phyloP scores from a whole-genome alignment of 768 basidiomycete genomes.

The Rhizopogon salebrosus region DNA sequence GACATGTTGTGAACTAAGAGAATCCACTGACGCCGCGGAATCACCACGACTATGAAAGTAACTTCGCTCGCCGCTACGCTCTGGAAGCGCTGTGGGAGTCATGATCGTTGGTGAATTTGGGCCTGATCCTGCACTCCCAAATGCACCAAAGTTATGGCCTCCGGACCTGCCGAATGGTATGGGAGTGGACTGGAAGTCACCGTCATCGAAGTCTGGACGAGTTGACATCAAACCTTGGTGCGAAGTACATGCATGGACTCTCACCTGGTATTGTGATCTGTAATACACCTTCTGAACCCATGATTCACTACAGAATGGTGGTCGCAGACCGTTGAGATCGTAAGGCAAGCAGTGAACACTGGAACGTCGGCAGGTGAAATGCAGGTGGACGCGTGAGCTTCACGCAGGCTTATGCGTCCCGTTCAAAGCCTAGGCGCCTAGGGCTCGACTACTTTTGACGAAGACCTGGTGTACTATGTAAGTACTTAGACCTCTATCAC shows the following conservation, averaged over 20 bases:
- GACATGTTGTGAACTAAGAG: conserved; percentile 54
- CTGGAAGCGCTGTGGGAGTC: conserved; percentile 43
- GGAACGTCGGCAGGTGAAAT: too few species aligned
- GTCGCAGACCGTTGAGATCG: neutral
- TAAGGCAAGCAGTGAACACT: too few species aligned
- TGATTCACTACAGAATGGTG: neutral
- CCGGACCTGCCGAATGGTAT: conserved; percentile 67
- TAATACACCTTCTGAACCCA: conserved; percentile 24
- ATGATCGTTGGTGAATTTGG: conserved; percentile 61
- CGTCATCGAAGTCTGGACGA: conserved; percentile 70
- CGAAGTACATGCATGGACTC: conserved; percentile 10
- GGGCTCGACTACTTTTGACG: neutral
- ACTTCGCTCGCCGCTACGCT: conserved; percentile 43
- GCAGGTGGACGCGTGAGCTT: neutral
- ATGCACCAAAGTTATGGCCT: conserved; percentile 40
- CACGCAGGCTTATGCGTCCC: neutral
- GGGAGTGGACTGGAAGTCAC: conserved; percentile 55
- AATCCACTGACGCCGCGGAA: conserved; percentile 75
- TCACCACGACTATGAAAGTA: conserved; percentile 79
- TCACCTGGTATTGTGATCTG: conserved; percentile 66
- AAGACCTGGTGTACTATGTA: too few species aligned
- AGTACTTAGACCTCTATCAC: too few species aligned
- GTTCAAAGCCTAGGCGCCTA: neutral
- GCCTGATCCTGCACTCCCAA: conserved; percentile 35
- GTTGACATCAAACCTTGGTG: conserved; percentile 4